Conservation (phyloP, 2,329 filamentous ascomycete genomes). For the Dactylellina leptospora region DNA sequence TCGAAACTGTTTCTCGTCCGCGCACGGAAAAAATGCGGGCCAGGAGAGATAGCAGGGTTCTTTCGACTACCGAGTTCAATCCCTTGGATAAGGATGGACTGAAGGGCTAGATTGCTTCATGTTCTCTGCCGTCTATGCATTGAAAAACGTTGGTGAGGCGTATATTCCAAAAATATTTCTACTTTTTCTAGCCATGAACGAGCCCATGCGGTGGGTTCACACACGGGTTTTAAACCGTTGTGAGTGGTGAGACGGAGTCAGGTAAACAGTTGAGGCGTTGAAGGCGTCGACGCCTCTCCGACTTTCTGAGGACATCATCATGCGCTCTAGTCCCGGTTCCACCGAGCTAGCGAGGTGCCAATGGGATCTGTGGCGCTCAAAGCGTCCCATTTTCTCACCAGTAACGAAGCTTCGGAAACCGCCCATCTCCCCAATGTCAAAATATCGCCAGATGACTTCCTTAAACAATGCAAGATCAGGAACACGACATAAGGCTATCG, state of each 20-base stretch:
- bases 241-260: background rate
- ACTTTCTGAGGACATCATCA: constrained; percentile 10
- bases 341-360: constrained; percentile 8
- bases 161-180: constrained; percentile 3
- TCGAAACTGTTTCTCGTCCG: background rate
- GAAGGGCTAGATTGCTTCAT: background rate
- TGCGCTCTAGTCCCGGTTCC: constrained; percentile 4
- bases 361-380: constrained; percentile 17
- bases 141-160: background rate
- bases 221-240: background rate
- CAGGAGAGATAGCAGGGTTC: background rate
- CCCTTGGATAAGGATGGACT: too few relatives aligned
- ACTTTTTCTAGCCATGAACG: background rate
- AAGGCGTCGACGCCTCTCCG: constrained; percentile 31
- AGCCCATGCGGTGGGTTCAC: background rate
- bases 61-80: too few relatives aligned
- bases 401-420: background rate
- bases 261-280: background rate
- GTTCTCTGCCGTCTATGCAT: constrained; percentile 12
- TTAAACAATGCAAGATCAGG: constrained; percentile 29
- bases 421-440: background rate
- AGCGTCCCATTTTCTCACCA: constrained; percentile 1
- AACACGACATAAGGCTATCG: constrained; percentile 29
- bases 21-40: background rate
- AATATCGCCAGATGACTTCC: constrained; percentile 13